These are phyloP conservation scores for Russula vinacea DNA, from an alignment of 768 basidiomycete species.

Conservation along the genomic window DNA sequence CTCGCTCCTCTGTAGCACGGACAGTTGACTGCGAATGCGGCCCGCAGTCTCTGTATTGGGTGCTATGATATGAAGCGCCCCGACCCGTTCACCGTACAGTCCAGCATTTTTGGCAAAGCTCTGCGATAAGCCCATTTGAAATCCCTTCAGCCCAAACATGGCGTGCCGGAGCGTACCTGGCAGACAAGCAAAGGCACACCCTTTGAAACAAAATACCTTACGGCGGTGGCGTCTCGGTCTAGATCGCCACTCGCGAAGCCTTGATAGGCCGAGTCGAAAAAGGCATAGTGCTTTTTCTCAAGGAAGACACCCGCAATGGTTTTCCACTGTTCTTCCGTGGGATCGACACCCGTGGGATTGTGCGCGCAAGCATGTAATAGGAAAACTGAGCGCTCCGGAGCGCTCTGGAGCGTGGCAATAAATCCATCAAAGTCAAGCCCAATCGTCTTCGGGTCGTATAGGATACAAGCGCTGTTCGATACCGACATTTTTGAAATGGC, in stretches of 20 bases:
- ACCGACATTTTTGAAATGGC: slow-evolving; percentile 90
- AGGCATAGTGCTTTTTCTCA: slow-evolving; percentile 75
- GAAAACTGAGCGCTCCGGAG: slow-evolving; percentile 77
- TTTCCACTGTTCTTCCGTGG: slow-evolving; percentile 83
- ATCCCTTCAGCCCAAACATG: neutral
- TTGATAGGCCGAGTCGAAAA: slow-evolving; percentile 97
- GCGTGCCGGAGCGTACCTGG: slow-evolving; percentile 53
- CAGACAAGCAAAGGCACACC: slow-evolving; percentile 80
- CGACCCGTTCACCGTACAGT: slow-evolving; percentile 90
- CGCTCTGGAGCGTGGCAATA: slow-evolving; percentile 53
- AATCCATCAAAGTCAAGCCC: slow-evolving; percentile 79
- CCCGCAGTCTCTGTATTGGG: slow-evolving; percentile 60
- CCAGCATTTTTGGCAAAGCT: slow-evolving; percentile 98
- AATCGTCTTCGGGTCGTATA: slow-evolving; percentile 89
- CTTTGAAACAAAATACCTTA: slow-evolving; percentile 77
- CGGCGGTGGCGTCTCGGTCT: slow-evolving; percentile 88
- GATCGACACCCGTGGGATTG: slow-evolving; percentile 96
- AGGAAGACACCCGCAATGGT: slow-evolving; percentile 69
- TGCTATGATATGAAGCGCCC: slow-evolving; percentile 85
- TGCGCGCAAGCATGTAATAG: slow-evolving; percentile 93
- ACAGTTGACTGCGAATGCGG: slow-evolving; percentile 81
- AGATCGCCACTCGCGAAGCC: slow-evolving; percentile 94
- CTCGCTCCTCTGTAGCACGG: slow-evolving; percentile 88
- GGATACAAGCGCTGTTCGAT: slow-evolving; percentile 82
- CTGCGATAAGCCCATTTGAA: slow-evolving; percentile 41